phyloP scores from a whole-genome alignment of 345 rosid genomes.

The Melaleuca quinquenervia region DNA sequence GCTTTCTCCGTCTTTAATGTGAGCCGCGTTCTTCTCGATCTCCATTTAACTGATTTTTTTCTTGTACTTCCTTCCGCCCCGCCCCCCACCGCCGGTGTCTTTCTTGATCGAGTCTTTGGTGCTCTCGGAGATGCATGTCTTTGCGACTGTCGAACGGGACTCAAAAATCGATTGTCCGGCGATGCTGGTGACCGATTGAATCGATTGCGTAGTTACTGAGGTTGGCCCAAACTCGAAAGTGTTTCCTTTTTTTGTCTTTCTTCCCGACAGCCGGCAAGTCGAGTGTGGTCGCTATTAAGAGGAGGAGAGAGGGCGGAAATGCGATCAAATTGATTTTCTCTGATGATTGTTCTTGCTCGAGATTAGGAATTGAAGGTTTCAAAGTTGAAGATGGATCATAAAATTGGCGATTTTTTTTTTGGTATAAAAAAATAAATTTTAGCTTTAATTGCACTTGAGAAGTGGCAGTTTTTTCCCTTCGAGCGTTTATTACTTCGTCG shows the following conservation, averaged over 20 bases:
- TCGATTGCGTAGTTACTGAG: not conserved
- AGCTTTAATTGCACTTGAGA: not conserved
- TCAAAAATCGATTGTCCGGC: not conserved
- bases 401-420: not conserved
- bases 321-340: not conserved
- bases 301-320: too few species aligned
- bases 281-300: not conserved
- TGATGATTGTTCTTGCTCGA: not conserved
- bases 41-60: not conserved
- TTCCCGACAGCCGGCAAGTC: not conserved
- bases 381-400: not conserved
- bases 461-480: not conserved
- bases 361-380: not conserved
- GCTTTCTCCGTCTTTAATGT: slow-evolving; percentile 32
- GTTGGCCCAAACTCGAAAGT: not conserved
- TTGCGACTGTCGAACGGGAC: not conserved
- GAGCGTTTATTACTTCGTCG: not conserved
- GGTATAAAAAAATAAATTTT: not conserved
- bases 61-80: not conserved
- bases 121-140: not conserved
- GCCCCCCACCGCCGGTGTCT: not conserved
- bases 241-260: not conserved
- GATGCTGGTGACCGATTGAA: not conserved
- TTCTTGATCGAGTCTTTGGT: not conserved
- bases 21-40: not conserved